Percentiles rank a stretch among this genome's conserved stretches.
Conservation (phyloP, 192 early-diverging fungal genomes). For the Podila epicladia region DNA sequence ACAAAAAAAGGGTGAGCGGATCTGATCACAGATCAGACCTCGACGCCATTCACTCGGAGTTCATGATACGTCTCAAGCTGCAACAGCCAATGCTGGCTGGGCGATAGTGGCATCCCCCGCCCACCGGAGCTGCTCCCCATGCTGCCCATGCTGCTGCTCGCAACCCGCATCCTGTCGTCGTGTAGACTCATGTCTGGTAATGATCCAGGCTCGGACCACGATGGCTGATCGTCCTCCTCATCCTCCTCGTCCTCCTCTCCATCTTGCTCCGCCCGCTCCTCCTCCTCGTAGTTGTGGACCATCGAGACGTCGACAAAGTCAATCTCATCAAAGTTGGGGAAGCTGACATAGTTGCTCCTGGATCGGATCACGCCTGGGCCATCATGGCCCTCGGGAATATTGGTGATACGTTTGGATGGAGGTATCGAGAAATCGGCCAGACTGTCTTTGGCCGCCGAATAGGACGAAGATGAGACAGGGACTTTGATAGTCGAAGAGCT, state of each 20-base stretch:
- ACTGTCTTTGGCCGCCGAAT: conserved; percentile 36
- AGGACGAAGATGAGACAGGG: conserved; percentile 8
- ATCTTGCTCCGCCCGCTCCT: conserved; percentile 2
- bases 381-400: neutral
- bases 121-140: neutral
- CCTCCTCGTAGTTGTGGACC: conserved; percentile 7
- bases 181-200: conserved; percentile 13
- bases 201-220: conserved; percentile 33
- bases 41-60: conserved; percentile 15
- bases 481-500: neutral
- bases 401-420: conserved; percentile 17
- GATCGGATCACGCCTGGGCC: conserved; percentile 25
- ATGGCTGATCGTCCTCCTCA: conserved; percentile 26
- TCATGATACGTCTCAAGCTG: conserved; percentile 38
- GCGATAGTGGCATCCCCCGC: conserved; percentile 29
- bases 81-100: conserved; percentile 41
- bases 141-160: neutral
- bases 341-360: conserved; percentile 48
- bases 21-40: conserved; percentile 13
- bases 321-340: conserved; percentile 47
- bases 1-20: neutral
- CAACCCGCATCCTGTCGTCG: conserved; percentile 18
- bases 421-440: conserved; percentile 43
- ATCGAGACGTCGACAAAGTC: conserved; percentile 49
- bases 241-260: conserved; percentile 36